phyloP scores from a whole-genome alignment of 192 early-diverging fungal species.

The Funneliformis geosporum region DNA sequence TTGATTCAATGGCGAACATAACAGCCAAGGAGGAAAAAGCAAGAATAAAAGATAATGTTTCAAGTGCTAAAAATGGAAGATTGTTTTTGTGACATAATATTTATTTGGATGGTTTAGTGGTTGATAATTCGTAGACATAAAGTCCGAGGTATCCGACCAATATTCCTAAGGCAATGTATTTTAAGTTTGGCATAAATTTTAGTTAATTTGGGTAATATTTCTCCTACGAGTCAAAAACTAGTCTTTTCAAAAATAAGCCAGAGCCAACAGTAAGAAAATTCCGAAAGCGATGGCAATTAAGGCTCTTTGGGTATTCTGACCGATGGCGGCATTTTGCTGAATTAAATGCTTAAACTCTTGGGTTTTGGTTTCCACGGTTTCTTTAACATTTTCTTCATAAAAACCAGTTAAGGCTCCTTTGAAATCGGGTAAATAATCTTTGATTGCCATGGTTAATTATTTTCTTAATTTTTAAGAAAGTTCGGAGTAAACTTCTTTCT shows the following conservation, averaged over 20 bases:
- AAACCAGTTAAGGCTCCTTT: too few species aligned
- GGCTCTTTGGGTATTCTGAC: slow-evolving; percentile 20
- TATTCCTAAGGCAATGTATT: slow-evolving; percentile 13
- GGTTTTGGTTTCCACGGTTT: slow-evolving; percentile 1
- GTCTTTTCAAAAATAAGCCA: slow-evolving; percentile 23
- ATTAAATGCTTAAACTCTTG: slow-evolving; percentile 1
- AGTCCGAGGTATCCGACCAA: background rate
- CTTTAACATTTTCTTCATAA: slow-evolving; percentile 16
- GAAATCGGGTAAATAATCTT: slow-evolving; percentile 15
- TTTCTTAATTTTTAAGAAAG: background rate
- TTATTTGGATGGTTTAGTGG: background rate
- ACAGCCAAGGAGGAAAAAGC: background rate
- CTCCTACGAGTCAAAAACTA: too few species aligned
- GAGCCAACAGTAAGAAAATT: slow-evolving; percentile 4
- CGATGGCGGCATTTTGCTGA: background rate
- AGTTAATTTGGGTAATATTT: too few species aligned
- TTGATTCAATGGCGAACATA: slow-evolving; percentile 24
- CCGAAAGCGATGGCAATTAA: slow-evolving; percentile 6
- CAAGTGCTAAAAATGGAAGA: slow-evolving; percentile 1
- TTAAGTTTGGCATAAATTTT: background rate
- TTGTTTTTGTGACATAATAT: too few species aligned
- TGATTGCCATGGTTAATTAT: background rate
- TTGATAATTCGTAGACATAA: background rate
- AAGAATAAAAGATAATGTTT: too few species aligned
- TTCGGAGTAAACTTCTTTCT: background rate